A percentile compares a stretch with the other conserved stretches of the same genome.
phyloP scores from a whole-genome alignment of 2,329 filamentous ascomycete genomes.

The Arthrobotrys conoides region DNA sequence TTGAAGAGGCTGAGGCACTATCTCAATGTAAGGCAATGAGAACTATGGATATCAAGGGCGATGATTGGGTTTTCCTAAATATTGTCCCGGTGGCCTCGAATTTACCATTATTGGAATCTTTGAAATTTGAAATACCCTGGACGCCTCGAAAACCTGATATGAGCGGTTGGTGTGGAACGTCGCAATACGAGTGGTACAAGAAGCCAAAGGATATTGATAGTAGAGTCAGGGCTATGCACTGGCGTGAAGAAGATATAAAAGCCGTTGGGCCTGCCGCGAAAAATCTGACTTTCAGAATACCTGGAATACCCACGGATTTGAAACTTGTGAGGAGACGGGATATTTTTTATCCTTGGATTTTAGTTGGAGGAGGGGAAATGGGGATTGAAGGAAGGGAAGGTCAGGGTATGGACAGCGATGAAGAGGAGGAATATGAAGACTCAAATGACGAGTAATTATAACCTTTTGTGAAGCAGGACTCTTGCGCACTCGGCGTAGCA shows the following conservation, averaged over 20 bases:
- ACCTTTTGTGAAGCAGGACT: too few species aligned
- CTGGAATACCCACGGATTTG: not conserved
- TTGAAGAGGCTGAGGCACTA: not conserved
- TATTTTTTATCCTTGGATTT: constrained; percentile 12
- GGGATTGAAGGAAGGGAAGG: constrained; percentile 5
- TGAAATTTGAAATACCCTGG: constrained; percentile 15
- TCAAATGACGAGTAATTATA: not conserved
- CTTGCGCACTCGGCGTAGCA: too few species aligned
- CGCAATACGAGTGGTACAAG: not conserved
- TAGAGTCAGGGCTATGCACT: not conserved
- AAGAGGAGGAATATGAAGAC: not conserved
- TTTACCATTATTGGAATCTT: not conserved
- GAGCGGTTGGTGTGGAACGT: constrained; percentile 11
- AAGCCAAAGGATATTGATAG: constrained; percentile 8
- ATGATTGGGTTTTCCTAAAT: not conserved
- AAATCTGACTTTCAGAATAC: not conserved
- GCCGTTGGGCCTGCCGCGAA: not conserved
- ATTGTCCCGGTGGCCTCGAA: not conserved
- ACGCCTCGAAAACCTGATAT: not conserved
- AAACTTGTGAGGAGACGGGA: not conserved
- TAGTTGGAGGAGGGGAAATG: constrained; percentile 14
- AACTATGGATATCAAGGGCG: constrained; percentile 3
- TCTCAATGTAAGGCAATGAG: constrained; percentile 6
- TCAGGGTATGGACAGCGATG: not conserved
- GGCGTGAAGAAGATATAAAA: not conserved